Conservation (phyloP, 2,329 filamentous ascomycete species). For the Pestalotiopsis sp. region DNA sequence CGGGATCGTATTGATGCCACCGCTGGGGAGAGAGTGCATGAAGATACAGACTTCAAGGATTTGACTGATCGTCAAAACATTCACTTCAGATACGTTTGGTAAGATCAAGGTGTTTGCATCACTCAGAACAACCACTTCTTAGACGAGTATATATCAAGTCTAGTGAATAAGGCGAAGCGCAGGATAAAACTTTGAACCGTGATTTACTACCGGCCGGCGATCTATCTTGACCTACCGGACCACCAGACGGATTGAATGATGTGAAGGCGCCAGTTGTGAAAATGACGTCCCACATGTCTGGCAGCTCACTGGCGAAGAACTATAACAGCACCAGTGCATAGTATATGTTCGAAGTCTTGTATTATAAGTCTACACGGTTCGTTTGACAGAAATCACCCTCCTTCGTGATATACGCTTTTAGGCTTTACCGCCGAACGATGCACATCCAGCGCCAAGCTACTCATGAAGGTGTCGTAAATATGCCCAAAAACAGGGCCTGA, state of each 20-base stretch:
- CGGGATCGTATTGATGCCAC: conserved; percentile 23
- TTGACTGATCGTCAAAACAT: conserved; percentile 44
- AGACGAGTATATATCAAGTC: neutral
- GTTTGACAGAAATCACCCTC: conserved; percentile 2
- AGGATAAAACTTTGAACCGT: too few relatives aligned
- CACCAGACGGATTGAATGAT: neutral
- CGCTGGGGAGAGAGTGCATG: neutral
- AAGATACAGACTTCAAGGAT: conserved; percentile 34
- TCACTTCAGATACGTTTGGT: conserved; percentile 37
- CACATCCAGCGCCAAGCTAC: conserved; percentile 6
- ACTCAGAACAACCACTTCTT: neutral
- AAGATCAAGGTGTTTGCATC: neutral
- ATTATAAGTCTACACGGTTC: conserved; percentile 8
- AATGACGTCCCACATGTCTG: neutral
- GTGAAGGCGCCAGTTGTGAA: neutral
- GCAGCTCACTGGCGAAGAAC: too few relatives aligned
- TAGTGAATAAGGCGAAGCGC: neutral
- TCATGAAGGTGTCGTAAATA: conserved; percentile 8
- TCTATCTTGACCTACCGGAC: neutral
- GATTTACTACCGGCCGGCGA: too few relatives aligned
- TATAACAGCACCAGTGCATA: neutral
- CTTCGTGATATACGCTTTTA: conserved; percentile 8
- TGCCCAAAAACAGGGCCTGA: neutral
- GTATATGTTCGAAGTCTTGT: conserved; percentile 1
- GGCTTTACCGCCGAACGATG: neutral